phyloP scores from a whole-genome alignment of 2,329 filamentous ascomycete species.

The Bipolaris zeicola region DNA sequence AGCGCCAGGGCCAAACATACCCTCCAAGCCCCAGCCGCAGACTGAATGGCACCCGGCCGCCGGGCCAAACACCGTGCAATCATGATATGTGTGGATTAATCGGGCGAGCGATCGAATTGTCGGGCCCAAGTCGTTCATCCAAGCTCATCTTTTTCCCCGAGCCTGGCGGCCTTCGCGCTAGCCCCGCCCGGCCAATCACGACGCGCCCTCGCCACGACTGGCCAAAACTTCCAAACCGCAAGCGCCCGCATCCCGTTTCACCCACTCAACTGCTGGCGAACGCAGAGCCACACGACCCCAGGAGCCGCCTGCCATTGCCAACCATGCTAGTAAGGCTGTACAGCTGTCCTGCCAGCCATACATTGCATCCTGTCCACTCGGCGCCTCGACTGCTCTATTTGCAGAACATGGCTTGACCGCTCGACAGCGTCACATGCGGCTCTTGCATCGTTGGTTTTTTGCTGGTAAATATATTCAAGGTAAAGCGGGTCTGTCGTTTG shows the following conservation, averaged over 20 bases:
- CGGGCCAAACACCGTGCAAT: conserved; percentile 43
- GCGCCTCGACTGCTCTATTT: conserved; percentile 40
- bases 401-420: conserved; percentile 26
- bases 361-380: conserved; percentile 40
- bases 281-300: conserved; percentile 39
- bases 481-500: conserved; percentile 11
- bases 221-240: conserved; percentile 33
- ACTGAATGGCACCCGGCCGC: conserved; percentile 35
- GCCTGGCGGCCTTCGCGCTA: conserved; percentile 23
- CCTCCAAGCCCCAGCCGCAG: conserved; percentile 27
- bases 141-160: conserved; percentile 31
- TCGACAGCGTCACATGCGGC: conserved; percentile 21
- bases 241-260: conserved; percentile 41
- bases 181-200: conserved; percentile 38
- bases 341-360: conserved; percentile 19
- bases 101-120: conserved; percentile 17
- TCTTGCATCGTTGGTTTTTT: conserved; percentile 16
- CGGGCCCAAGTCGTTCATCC: conserved; percentile 20
- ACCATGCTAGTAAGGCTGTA: conserved; percentile 22
- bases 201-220: conserved; percentile 20
- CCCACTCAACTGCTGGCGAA: conserved; percentile 24
- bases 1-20: conserved; percentile 20
- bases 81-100: conserved; percentile 31
- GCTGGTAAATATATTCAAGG: conserved; percentile 28
- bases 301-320: conserved; percentile 36